Evolutionary conservation across 202 grass and related monocot genomes (phyloP), one percentile per base, ranked within the genome.

Genomic region (Sporobolus alterniflorus): DNA sequence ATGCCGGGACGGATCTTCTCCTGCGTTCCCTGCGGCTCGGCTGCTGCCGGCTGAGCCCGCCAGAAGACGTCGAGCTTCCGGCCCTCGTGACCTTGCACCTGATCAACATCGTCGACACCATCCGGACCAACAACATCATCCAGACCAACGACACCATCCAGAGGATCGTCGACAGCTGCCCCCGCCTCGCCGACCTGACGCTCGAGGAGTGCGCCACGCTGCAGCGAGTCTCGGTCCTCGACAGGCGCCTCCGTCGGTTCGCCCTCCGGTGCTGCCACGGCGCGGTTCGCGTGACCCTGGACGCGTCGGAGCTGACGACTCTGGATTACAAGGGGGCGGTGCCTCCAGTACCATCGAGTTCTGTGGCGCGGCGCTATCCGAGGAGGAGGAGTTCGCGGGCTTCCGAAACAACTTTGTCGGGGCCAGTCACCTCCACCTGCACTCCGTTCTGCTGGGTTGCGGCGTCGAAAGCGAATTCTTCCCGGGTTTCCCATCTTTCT

Each of bases 201-300:
- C 66, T 71, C 20, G 79, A 48, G 1, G 7, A 3, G 12, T 20
- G 30, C 28, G 0, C 0, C 14, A 13, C 17, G 0, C 5, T 61
- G 8, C 31, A 1, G 0, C 3, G 0, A 3, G 4, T 82, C 14
- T 36, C 68, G 9, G 49, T 70, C 11, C 79, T 20, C 20, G 26
- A 62, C 67, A 71, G 12, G 18, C 28, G 79, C 26, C 67, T 81
- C 25, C 54, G 54, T 28, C 54, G 54, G 2, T 22, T 81, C 40
- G 18, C 67, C 36, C 67, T 81, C 12, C 79, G 67, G 7, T 81
- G 67, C 39, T 80, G 64, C 80, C 80, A 65, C 30, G 0, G 5
- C 5, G 31, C 30, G 13, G 3, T 15, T 9, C 28, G 5, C 16
- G 57, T 82, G 0, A 5, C 7, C 22, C 24, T 74, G 6, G 56